Conservation (phyloP, 2,329 filamentous ascomycete genomes). For the Aspergillus ochraceoroseus region DNA sequence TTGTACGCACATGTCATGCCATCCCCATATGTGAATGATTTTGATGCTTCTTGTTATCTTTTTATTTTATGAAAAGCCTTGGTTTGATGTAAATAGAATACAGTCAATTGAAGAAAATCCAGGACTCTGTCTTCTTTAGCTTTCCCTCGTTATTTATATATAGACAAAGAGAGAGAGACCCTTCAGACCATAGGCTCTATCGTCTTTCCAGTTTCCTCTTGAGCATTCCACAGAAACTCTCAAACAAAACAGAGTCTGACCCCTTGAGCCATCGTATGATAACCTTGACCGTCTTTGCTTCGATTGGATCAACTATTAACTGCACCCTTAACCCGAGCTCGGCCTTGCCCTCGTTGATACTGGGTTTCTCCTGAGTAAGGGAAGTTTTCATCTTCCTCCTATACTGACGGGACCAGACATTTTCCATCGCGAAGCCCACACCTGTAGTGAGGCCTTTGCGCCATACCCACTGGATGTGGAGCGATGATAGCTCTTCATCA, state of each 20-base stretch:
- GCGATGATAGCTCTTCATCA: conserved; percentile 47
- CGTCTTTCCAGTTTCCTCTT: conserved; percentile 49
- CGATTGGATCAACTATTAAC: conserved; percentile 37
- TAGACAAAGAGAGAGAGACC: no score
- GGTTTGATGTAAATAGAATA: no score
- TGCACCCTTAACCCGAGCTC: conserved; percentile 57
- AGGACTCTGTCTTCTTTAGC: neutral
- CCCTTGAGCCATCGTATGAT: conserved; percentile 70
- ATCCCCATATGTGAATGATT: neutral
- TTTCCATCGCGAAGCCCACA: conserved; percentile 57
- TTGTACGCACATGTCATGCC: neutral
- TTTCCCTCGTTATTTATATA: neutral
- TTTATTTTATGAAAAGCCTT: no score
- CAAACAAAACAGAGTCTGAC: conserved; percentile 66
- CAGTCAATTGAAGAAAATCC: no score
- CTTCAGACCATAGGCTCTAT: neutral
- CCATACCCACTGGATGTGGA: conserved; percentile 66
- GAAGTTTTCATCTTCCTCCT: conserved; percentile 51
- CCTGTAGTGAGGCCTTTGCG: conserved; percentile 51
- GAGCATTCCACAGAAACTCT: conserved; percentile 81
- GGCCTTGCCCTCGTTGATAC: conserved; percentile 38
- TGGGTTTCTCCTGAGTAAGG: conserved; percentile 27
- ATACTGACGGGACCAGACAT: conserved; percentile 75
- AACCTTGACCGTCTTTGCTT: conserved; percentile 46
- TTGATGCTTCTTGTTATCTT: neutral